phyloP scores from a whole-genome alignment of 1,139 yeast genomes.

The Suhomyces anneliseae region DNA sequence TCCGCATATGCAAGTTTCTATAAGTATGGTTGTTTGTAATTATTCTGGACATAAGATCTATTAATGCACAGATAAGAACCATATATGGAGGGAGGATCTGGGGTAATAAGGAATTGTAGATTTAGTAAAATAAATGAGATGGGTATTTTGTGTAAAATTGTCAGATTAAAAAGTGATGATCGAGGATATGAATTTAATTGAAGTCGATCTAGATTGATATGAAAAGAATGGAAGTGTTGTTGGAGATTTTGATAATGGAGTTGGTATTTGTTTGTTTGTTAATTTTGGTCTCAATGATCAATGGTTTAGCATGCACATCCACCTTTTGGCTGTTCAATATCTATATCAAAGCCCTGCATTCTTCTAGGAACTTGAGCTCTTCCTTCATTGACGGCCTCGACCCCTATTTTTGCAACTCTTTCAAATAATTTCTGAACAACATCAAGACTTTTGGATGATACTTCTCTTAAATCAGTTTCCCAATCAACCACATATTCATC shows the following conservation, averaged over 20 bases:
- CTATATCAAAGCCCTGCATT: conserved; percentile 44
- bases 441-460: conserved; percentile 40
- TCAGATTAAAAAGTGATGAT: too few relatives aligned
- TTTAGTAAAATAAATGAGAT: too few relatives aligned
- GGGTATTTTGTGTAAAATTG: too few relatives aligned
- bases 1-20: not conserved
- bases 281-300: conserved; percentile 8
- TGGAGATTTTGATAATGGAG: not conserved
- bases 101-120: not conserved
- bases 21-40: too few relatives aligned
- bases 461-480: conserved; percentile 44
- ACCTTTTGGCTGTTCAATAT: conserved; percentile 14
- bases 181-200: too few relatives aligned
- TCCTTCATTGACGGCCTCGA: conserved; percentile 20
- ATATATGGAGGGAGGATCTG: not conserved
- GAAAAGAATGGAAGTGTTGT: not conserved
- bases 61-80: too few relatives aligned
- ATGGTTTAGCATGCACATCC: conserved; percentile 22
- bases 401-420: conserved; percentile 46
- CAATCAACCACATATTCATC: conserved; percentile 41
- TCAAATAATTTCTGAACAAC: conserved; percentile 42
- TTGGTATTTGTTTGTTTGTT: not conserved
- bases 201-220: too few relatives aligned
- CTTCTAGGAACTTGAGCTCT: conserved; percentile 14
- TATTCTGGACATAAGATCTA: too few relatives aligned